These are phyloP conservation scores for Salix viminalis DNA, from an alignment of 345 rosid species.

Conservation along the genomic window DNA sequence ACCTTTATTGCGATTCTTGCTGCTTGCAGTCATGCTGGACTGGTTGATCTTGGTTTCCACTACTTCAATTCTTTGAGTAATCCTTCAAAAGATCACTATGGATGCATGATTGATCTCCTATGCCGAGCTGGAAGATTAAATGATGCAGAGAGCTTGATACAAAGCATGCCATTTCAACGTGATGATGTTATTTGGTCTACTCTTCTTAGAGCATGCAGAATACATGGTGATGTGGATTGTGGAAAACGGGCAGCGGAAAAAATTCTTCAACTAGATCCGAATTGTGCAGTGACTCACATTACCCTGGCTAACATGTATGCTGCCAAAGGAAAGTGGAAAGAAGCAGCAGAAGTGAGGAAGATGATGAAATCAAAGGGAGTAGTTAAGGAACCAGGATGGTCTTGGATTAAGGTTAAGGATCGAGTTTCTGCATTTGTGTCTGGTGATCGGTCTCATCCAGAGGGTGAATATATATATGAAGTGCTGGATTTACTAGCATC, in stretches of 20 bases:
- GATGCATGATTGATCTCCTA: conserved; percentile 87
- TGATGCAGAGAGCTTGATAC: conserved; percentile 73
- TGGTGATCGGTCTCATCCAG: conserved; percentile 53
- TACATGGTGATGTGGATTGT: conserved; percentile 58
- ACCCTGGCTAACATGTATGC: conserved; percentile 75
- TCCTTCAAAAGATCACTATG: conserved; percentile 82
- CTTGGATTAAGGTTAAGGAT: conserved; percentile 67
- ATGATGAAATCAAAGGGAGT: conserved; percentile 67
- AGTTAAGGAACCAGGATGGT: conserved; percentile 82
- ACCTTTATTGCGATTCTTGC: conserved; percentile 75
- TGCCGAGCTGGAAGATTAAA: conserved; percentile 66
- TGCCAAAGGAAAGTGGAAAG: conserved; percentile 67
- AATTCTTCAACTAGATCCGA: conserved; percentile 65
- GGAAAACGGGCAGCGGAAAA: conserved; percentile 58
- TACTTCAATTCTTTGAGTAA: conserved; percentile 64
- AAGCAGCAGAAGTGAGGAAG: conserved; percentile 71
- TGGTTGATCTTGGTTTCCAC: conserved; percentile 66
- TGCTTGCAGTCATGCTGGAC: conserved; percentile 80
- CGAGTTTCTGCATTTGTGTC: conserved; percentile 55
- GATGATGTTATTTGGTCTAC: conserved; percentile 87
- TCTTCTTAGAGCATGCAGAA: conserved; percentile 64
- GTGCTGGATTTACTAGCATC: conserved; percentile 45
- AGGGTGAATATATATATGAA: conserved; percentile 46
- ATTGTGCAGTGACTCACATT: conserved; percentile 66
- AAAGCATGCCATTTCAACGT: conserved; percentile 56